Percentiles rank a stretch among this genome's conserved stretches.
Conservation (phyloP, 768 basidiomycete genomes). For the Candolleomyces aberdarensis region DNA sequence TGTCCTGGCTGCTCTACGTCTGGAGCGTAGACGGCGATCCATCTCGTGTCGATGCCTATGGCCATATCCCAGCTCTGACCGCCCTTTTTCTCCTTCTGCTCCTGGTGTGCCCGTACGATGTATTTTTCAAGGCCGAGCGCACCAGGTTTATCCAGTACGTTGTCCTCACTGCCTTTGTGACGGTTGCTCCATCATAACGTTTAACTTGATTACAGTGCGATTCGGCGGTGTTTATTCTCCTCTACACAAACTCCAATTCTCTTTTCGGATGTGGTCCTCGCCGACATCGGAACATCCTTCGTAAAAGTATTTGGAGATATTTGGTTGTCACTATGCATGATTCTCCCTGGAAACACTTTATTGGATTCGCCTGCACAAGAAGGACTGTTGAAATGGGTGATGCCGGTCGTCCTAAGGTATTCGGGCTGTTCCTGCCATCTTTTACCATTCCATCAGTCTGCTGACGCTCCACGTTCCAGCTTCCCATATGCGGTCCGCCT, state of each 20-base stretch:
- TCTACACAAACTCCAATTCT: slow-evolving; percentile 57
- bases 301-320: slow-evolving; percentile 95
- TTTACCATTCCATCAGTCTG: neutral
- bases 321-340: slow-evolving; percentile 85
- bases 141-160: slow-evolving; percentile 78
- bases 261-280: slow-evolving; percentile 91
- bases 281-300: slow-evolving; percentile 94
- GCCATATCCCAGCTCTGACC: slow-evolving; percentile 72
- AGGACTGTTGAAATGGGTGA: slow-evolving; percentile 68
- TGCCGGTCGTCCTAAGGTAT: slow-evolving; percentile 87
- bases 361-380: slow-evolving; percentile 58
- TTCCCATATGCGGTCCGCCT: slow-evolving; percentile 89
- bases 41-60: slow-evolving; percentile 66
- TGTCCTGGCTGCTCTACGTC: slow-evolving; percentile 70
- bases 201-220: slow-evolving; percentile 43
- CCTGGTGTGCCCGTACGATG: slow-evolving; percentile 65
- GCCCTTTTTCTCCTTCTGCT: slow-evolving; percentile 52
- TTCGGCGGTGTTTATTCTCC: slow-evolving; percentile 75
- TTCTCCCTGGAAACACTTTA: slow-evolving; percentile 81
- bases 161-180: slow-evolving; percentile 3
- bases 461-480: slow-evolving; percentile 28
- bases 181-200: neutral
- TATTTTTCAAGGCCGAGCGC: slow-evolving; percentile 67
- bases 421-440: slow-evolving; percentile 12
- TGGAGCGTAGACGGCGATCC: slow-evolving; percentile 54